A percentile compares a stretch with the other conserved stretches of the same genome.
Evolutionary conservation across 2,329 filamentous ascomycete species (phyloP).

Genomic region (Rachicladosporium sp.): DNA sequence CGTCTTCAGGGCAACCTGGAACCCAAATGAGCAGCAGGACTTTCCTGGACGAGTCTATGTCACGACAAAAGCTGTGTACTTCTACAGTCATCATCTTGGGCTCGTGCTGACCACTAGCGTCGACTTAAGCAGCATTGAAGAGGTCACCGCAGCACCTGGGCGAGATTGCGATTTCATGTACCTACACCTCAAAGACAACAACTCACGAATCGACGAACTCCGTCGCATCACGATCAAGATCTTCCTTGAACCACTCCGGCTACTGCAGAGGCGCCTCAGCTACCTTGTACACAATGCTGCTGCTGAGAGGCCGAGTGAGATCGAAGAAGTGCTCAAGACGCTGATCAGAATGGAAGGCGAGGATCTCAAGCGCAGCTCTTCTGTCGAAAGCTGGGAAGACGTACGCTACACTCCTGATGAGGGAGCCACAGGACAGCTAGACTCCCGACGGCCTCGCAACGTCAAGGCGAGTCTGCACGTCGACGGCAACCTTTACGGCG

Average conservation of each 20-base stretch:
- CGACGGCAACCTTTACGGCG: constrained; percentile 47
- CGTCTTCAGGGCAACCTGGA: constrained; percentile 89
- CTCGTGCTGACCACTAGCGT: constrained; percentile 74
- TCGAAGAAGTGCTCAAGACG: constrained; percentile 58
- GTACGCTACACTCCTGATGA: constrained; percentile 36
- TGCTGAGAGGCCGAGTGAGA: constrained; percentile 53
- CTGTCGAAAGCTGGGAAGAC: constrained; percentile 86
- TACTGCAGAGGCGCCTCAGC: constrained; percentile 75
- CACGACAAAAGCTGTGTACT: constrained; percentile 78
- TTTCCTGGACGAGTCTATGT: constrained; percentile 81
- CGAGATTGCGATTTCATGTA: constrained; percentile 89
- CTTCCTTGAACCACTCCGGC: constrained; percentile 74
- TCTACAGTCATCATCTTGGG: constrained; percentile 91
- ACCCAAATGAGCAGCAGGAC: constrained; percentile 59
- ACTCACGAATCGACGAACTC: constrained; percentile 46
- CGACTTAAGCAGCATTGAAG: constrained; percentile 62
- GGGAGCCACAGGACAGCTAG: constrained; percentile 32
- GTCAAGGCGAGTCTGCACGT: constrained; percentile 47
- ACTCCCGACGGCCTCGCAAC: constrained; percentile 34
- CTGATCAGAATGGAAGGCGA: constrained; percentile 63
- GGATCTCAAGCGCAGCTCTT: constrained; percentile 50
- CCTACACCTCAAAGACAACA: constrained; percentile 55
- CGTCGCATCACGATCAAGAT: constrained; percentile 78
- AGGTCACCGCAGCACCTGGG: constrained; percentile 81
- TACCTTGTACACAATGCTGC: constrained; percentile 72